Evolutionary conservation across 768 basidiomycete genomes (phyloP).

Genomic region (Amanita phalloides): DNA sequence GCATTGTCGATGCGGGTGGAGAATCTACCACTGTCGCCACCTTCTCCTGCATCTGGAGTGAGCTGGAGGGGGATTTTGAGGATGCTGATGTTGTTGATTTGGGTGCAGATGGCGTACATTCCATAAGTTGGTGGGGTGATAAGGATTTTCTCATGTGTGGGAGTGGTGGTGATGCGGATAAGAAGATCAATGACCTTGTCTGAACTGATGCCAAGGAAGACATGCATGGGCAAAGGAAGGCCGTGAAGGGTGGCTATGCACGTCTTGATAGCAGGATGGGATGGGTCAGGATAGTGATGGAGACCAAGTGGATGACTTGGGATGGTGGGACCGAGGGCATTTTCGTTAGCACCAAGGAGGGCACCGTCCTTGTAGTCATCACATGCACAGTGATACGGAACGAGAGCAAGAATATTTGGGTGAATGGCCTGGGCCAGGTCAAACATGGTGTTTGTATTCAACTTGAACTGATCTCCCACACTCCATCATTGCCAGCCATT

Average conservation of each 20-base stretch:
- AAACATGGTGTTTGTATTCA: neutral
- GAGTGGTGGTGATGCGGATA: slow-evolving; percentile 80
- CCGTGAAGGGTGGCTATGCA: slow-evolving; percentile 65
- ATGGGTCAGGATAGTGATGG: slow-evolving; percentile 92
- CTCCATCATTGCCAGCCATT: slow-evolving; percentile 83
- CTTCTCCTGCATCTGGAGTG: slow-evolving; percentile 51
- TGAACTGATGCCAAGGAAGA: slow-evolving; percentile 93
- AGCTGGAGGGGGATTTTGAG: slow-evolving; percentile 68
- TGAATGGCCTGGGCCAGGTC: slow-evolving; percentile 43
- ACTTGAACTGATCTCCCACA: slow-evolving; percentile 44
- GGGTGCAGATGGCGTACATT: slow-evolving; percentile 93
- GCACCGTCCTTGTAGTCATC: slow-evolving; percentile 92
- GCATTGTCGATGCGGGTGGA: slow-evolving; percentile 69
- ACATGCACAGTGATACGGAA: slow-evolving; percentile 91
- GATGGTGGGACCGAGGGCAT: slow-evolving; percentile 84
- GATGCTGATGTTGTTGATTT: slow-evolving; percentile 86
- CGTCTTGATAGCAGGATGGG: slow-evolving; percentile 68
- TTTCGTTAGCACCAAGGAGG: slow-evolving; percentile 96
- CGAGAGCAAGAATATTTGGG: slow-evolving; percentile 87
- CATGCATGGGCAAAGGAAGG: slow-evolving; percentile 50
- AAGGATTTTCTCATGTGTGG: slow-evolving; percentile 72
- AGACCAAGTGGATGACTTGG: slow-evolving; percentile 25
- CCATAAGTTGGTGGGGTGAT: slow-evolving; percentile 95
- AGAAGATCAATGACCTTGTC: slow-evolving; percentile 95
- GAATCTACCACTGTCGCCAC: slow-evolving; percentile 63